Base-by-base conservation (phyloP, 306 rosid species). In the Lagenaria siceraria region DNA sequence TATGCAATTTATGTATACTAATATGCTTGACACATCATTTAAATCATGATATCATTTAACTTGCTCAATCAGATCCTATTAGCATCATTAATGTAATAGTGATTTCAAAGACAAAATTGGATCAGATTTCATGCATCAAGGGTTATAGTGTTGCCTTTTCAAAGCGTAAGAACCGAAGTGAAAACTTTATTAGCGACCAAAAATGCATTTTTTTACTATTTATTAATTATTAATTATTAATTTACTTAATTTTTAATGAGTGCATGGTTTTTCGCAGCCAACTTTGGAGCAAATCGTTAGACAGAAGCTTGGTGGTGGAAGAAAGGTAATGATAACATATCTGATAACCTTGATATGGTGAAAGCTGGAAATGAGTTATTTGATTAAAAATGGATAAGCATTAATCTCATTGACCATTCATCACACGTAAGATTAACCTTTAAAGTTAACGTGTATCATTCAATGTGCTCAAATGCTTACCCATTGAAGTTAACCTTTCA, bases 251-350 rank as follows among this genome's bases (percentile, higher is more conserved):
- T 82, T 82, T 5, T 15, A 59, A 40, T 55, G 62, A 65, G 82
- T 86, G 51, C 80, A 19, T 75, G 55, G 43, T 74, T 62, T 76
- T 76, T 8, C 64, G 48, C 93, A 95, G 97, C 91, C 93, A 77
- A 92, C 93, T 42, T 85, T 95, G 93, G 91, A 91, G 79, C 97
- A 90, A 90, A 88, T 92, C 69, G 97, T 92, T 61, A 87, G 91
- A 86, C 97, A 92, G 88, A 95, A 87, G 81, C 85, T 95, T 80
- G 89, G 96, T 79, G 97, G 89, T 78, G 99, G 97, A 89, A 89
- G 99, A 87, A 92, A 90, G 97, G 97, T 95, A 90, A 83, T 63
- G 64, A 70, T 60, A 71, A 35, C 73, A 78, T 77, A 27, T 55
- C 58, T n/a, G 22, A 35, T 77, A 24, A 35, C 24, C 31, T 40